A percentile compares a stretch with the other conserved stretches of the same genome.
These are phyloP conservation scores for Cynanchum wilfordii DNA, from an alignment of 257 asterid genomes.

Conservation along the genomic window DNA sequence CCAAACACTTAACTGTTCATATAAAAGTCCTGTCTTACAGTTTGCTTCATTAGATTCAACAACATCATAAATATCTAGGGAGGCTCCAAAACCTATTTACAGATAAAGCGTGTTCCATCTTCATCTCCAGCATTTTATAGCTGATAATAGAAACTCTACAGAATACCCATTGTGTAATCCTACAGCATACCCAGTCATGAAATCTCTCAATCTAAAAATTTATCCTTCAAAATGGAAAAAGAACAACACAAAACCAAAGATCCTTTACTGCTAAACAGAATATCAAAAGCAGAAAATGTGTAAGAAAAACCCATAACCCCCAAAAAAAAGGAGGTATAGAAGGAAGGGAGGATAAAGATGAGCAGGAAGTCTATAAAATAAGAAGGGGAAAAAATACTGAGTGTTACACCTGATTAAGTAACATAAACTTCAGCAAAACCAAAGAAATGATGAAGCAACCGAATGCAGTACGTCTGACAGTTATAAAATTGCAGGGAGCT, in stretches of 20 bases:
- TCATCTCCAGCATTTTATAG: background rate
- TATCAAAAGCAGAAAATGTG: background rate
- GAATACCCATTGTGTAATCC: background rate
- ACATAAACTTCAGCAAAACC: background rate
- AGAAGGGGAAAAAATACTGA: no score
- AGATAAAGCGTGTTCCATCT: background rate
- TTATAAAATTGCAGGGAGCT: background rate
- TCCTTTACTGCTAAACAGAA: background rate
- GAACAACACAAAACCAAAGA: background rate
- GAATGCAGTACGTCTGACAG: background rate
- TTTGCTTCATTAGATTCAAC: background rate
- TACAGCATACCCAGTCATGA: background rate
- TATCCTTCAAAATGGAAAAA: background rate
- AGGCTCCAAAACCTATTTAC: background rate
- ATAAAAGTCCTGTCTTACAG: background rate
- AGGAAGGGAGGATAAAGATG: background rate
- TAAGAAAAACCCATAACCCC: background rate
- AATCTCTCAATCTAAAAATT: background rate
- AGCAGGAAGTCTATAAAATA: background rate
- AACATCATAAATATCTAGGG: background rate
- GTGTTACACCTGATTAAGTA: background rate
- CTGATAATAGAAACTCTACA: background rate
- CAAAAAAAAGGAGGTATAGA: background rate
- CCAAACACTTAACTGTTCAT: background rate
- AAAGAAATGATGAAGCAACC: background rate